Base-by-base conservation (phyloP, 2,329 filamentous ascomycete species). In the Cytospora chrysosperma region DNA sequence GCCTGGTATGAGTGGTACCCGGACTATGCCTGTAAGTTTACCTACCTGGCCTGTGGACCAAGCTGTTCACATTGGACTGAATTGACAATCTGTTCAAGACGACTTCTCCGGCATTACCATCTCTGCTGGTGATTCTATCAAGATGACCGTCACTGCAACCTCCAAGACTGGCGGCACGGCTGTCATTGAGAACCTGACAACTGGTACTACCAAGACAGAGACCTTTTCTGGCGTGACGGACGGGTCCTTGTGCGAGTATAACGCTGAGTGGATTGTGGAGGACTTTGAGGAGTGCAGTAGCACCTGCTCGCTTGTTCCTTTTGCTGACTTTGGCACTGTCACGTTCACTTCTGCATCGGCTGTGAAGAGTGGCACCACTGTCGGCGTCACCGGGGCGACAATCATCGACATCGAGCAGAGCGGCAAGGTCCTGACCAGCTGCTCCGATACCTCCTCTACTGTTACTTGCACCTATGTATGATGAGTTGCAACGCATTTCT, bases 401-500 rank as follows among this genome's bases (percentile, higher is more conserved):
- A 77, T 92, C 49, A 90, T 88, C 13, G 85, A 86, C 72, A 73
- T 89, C 70, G 74, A 84, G 24, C 87, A 89, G 73, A 82, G 91
- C 76, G 85, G 90, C 76, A 85, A 78, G 54, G 78, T 90, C 32
- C 88, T 69, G 27, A 73, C 71, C 7, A 34, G 28, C 21, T 72
- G 70, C 66, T 66, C 65, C 12, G 61, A 64, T 13, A 60, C 65
- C 2, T 63, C 65, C 1, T 66, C 56, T 13, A 52, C 58, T 6
- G 70, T 72, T 6, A 52, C 65, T 9, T 72, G 70, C 65, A 62
- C 62, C 1, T 88, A 87, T 67, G 88, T 21, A 24, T 21, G 19
- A 24, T 8, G 17, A n/a, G 2, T 43, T 3, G n/a, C 9, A 24
- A 47, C 8, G 43, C 2, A 24, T 8, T 4, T 6, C 12, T 10